These are phyloP conservation scores for Asterionellopsis glacialis DNA, from an alignment of 108 stramenopile genomes.

Conservation along the genomic window DNA sequence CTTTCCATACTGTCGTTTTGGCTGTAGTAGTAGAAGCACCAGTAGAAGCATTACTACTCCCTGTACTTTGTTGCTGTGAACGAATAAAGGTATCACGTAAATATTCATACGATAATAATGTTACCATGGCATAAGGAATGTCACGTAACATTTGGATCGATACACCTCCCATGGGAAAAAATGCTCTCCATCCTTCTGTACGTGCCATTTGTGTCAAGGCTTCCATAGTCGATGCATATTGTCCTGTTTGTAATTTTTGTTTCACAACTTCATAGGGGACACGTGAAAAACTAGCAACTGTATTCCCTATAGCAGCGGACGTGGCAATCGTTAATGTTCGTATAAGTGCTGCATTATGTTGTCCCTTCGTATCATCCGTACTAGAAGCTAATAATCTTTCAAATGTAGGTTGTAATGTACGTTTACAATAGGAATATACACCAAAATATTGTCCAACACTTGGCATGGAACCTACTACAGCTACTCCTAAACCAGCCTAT, in stretches of 20 bases:
- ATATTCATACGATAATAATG: conserved; percentile 86
- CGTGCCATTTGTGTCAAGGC: conserved; percentile 60
- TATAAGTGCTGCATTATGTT: too few relatives aligned
- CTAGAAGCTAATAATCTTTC: conserved; percentile 11
- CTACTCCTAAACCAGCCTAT: conserved; percentile 72
- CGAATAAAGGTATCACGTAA: conserved; percentile 56
- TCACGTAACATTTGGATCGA: conserved; percentile 91
- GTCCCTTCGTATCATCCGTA: too few relatives aligned
- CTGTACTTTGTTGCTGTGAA: neutral
- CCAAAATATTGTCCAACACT: conserved; percentile 88
- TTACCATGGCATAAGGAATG: conserved; percentile 94
- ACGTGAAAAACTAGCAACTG: conserved; percentile 83
- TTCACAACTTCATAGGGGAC: conserved; percentile 97
- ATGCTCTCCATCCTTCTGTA: conserved; percentile 53
- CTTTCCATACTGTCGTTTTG: conserved; percentile 34
- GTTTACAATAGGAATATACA: conserved; percentile 81
- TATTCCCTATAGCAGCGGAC: conserved; percentile 87
- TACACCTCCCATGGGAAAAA: conserved; percentile 87
- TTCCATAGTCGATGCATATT: conserved; percentile 59
- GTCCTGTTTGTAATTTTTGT: conserved; percentile 88
- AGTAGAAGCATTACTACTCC: conserved; percentile 20
- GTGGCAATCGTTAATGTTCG: conserved; percentile 54
- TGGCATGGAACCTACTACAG: conserved; percentile 82
- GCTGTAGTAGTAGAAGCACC: neutral
- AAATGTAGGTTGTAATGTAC: conserved; percentile 32